Conservation (phyloP, 352 stramenopile species). For the Pythium diclinum region DNA sequence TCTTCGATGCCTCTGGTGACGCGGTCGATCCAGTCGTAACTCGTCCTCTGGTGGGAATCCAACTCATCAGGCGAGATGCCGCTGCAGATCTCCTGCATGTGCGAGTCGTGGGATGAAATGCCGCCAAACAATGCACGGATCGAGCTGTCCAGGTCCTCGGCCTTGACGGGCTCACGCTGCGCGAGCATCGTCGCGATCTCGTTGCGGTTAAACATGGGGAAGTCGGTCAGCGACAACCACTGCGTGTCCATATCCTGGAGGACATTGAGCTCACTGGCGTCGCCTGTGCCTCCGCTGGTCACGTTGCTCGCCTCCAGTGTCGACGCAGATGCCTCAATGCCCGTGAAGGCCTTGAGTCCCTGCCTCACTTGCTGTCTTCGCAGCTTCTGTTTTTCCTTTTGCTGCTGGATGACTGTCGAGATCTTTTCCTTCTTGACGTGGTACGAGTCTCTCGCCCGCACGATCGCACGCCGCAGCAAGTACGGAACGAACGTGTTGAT, state of each 20-base stretch:
- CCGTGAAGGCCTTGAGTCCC: background rate
- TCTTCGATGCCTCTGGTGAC: conserved; percentile 44
- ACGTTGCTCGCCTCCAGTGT: background rate
- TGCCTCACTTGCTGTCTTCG: background rate
- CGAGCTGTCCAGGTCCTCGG: conserved; percentile 36
- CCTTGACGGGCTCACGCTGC: conserved; percentile 37
- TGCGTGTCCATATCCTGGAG: conserved; percentile 19
- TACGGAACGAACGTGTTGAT: conserved; percentile 69
- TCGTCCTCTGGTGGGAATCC: conserved; percentile 46
- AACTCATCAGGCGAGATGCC: conserved; percentile 37
- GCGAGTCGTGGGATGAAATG: conserved; percentile 44
- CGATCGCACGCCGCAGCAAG: conserved; percentile 43
- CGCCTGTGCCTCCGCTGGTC: background rate
- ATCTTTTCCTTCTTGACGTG: conserved; percentile 51
- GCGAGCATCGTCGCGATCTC: conserved; percentile 35
- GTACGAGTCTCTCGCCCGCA: conserved; percentile 49
- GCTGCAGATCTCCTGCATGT: conserved; percentile 52
- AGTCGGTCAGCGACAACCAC: conserved; percentile 35
- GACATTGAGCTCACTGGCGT: conserved; percentile 5
- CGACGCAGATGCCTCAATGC: conserved; percentile 7
- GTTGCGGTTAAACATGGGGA: conserved; percentile 22
- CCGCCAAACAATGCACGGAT: conserved; percentile 37
- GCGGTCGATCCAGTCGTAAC: conserved; percentile 58
- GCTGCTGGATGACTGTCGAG: conserved; percentile 20
- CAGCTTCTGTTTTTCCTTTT: background rate